phyloP scores from a whole-genome alignment of 768 basidiomycete genomes.

The Amanita molliuscula region DNA sequence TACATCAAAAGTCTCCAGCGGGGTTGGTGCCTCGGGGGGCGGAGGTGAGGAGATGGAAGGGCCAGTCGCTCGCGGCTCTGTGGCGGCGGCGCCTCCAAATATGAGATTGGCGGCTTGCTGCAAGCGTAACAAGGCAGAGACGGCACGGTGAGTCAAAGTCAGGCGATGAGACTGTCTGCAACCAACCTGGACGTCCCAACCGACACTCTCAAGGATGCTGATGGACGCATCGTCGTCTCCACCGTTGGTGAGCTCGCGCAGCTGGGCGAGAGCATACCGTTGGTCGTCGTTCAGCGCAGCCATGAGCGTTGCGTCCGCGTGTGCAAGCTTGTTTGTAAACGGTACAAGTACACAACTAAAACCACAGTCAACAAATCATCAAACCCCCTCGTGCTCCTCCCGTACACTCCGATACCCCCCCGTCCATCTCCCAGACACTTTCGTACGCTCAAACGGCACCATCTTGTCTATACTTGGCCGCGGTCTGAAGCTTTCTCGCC shows the following conservation, averaged over 20 bases:
- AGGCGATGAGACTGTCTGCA: background rate
- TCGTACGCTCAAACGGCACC: slow-evolving; percentile 18
- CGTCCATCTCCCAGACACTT: slow-evolving; percentile 15
- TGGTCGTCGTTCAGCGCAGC: slow-evolving; percentile 16
- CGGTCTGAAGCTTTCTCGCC: slow-evolving; percentile 74
- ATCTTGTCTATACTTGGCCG: slow-evolving; percentile 57
- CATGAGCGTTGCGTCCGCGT: slow-evolving; percentile 8
- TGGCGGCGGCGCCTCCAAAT: slow-evolving; percentile 27
- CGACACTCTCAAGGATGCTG: slow-evolving; percentile 48
- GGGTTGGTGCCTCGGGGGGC: slow-evolving; percentile 3
- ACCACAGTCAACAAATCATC: background rate
- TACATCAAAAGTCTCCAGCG: slow-evolving; percentile 33
- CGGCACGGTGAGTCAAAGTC: background rate
- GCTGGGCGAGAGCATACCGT: slow-evolving; percentile 28
- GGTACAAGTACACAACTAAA: background rate
- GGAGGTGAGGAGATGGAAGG: slow-evolving; percentile 6
- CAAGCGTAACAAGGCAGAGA: background rate
- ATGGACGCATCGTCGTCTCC: slow-evolving; percentile 53
- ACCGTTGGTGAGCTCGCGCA: slow-evolving; percentile 48
- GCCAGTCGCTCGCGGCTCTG: slow-evolving; percentile 10
- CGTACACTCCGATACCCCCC: slow-evolving; percentile 25
- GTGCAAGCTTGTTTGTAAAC: slow-evolving; percentile 4
- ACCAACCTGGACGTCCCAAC: slow-evolving; percentile 61
- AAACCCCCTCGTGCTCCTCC: slow-evolving; percentile 41
- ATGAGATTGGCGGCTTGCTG: slow-evolving; percentile 54